A percentile compares a stretch with the other conserved stretches of the same genome.
Evolutionary conservation across 108 stramenopile genomes (phyloP).

Genomic region (Aurantiochytrium sp.): DNA sequence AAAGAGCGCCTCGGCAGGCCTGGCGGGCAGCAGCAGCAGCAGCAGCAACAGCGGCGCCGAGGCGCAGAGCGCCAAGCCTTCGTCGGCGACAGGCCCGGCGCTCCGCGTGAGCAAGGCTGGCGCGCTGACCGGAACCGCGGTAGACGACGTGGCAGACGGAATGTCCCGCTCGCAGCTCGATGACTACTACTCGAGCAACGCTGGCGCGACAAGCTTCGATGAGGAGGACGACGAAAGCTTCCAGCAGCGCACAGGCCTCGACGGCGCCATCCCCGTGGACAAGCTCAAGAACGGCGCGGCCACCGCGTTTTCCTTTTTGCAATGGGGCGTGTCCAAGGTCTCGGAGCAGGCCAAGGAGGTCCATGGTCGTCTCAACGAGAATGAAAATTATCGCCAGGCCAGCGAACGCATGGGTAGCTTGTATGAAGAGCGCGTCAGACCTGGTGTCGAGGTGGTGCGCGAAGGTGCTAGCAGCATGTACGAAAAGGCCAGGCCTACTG

Average conservation of each 20-base stretch:
- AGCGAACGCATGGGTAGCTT: not conserved
- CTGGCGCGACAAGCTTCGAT: not conserved
- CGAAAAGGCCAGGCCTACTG: not conserved
- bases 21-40: no score
- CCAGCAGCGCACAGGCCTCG: not conserved
- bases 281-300: slow-evolving; percentile 11
- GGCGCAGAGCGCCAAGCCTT: no score
- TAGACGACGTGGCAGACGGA: not conserved
- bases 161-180: not conserved
- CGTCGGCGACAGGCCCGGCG: not conserved
- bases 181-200: not conserved
- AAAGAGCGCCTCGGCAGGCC: no score
- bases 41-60: no score
- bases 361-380: not conserved
- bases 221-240: not conserved
- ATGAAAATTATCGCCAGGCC: not conserved
- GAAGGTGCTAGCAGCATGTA: not conserved
- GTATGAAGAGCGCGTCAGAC: not conserved
- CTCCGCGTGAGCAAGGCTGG: not conserved
- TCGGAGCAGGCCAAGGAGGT: not conserved
- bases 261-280: slow-evolving; percentile 12
- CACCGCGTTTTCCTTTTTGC: not conserved
- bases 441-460: not conserved
- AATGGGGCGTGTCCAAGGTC: not conserved
- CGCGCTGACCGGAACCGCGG: not conserved